Conservation (phyloP, 208 protist species). For the Entamoeba dispar region DNA sequence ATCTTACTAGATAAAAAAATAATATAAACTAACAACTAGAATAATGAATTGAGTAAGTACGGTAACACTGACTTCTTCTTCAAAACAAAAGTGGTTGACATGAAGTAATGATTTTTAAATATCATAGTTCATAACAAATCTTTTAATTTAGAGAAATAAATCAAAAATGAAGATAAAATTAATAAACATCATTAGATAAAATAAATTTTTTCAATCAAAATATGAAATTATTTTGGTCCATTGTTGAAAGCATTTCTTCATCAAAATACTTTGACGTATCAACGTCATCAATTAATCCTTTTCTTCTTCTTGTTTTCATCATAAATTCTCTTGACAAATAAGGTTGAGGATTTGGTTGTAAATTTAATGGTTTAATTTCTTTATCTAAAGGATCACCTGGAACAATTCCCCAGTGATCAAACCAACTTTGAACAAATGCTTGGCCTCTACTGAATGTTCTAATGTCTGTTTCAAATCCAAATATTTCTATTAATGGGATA, state of each 20-base stretch:
- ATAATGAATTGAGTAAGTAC: too few species aligned
- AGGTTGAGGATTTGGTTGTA: constrained; percentile 64
- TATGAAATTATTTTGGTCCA: background rate
- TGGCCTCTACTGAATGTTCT: constrained; percentile 76
- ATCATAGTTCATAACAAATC: too few species aligned
- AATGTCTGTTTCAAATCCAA: constrained; percentile 94
- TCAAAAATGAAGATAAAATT: too few species aligned
- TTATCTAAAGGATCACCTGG: constrained; percentile 90
- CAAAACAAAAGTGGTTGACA: too few species aligned
- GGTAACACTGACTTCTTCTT: too few species aligned
- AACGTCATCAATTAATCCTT: constrained; percentile 66
- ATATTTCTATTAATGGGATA: constrained; percentile 89
- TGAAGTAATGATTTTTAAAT: too few species aligned
- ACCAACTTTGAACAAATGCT: constrained; percentile 39
- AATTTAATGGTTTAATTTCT: constrained; percentile 62
- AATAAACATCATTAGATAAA: too few species aligned
- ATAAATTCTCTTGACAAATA: constrained; percentile 93
- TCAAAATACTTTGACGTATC: constrained; percentile 61
- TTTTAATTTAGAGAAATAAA: too few species aligned
- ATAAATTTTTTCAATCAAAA: background rate
- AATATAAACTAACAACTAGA: too few species aligned
- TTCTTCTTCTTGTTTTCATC: constrained; percentile 84
- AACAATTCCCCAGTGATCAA: constrained; percentile 80
- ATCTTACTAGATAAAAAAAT: too few species aligned
- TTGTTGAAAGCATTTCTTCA: constrained; percentile 24